These are phyloP conservation scores for Ceratobasidium sp. DNA, from an alignment of 1,284 basidiomycete species.

Conservation along the genomic window DNA sequence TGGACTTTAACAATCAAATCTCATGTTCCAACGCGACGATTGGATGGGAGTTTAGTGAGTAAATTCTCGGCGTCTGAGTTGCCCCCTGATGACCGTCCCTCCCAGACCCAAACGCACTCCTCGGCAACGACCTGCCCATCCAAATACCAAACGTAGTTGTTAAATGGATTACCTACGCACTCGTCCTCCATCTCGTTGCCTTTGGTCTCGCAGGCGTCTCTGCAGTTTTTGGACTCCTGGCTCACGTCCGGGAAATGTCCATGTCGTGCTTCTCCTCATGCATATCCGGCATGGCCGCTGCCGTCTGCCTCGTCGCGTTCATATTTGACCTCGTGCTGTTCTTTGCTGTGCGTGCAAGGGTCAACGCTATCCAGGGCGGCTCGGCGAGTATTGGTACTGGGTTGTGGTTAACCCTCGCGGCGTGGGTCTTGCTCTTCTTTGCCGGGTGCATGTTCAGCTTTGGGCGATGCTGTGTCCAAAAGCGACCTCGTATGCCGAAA, in stretches of 20 bases:
- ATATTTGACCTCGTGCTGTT: conserved; percentile 90
- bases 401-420: conserved; percentile 88
- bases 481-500: conserved; percentile 62
- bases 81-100: conserved; percentile 33
- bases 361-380: conserved; percentile 77
- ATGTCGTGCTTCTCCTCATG: conserved; percentile 88
- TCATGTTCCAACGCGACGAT: conserved; percentile 82
- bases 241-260: conserved; percentile 86
- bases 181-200: conserved; percentile 89
- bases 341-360: conserved; percentile 83
- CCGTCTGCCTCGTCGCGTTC: conserved; percentile 82
- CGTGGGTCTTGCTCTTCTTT: conserved; percentile 86
- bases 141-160: conserved; percentile 83
- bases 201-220: conserved; percentile 78
- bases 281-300: conserved; percentile 82
- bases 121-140: conserved; percentile 72
- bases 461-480: conserved; percentile 82
- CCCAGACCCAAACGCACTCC: conserved; percentile 82
- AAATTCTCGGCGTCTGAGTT: not conserved
- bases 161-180: conserved; percentile 91
- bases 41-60: conserved; percentile 86
- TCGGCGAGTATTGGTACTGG: conserved; percentile 81
- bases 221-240: conserved; percentile 83
- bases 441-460: conserved; percentile 87
- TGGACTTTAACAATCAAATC: conserved; percentile 67